Base-by-base conservation (phyloP, 2,329 filamentous ascomycete genomes). In the Exophiala lecanii-corni region DNA sequence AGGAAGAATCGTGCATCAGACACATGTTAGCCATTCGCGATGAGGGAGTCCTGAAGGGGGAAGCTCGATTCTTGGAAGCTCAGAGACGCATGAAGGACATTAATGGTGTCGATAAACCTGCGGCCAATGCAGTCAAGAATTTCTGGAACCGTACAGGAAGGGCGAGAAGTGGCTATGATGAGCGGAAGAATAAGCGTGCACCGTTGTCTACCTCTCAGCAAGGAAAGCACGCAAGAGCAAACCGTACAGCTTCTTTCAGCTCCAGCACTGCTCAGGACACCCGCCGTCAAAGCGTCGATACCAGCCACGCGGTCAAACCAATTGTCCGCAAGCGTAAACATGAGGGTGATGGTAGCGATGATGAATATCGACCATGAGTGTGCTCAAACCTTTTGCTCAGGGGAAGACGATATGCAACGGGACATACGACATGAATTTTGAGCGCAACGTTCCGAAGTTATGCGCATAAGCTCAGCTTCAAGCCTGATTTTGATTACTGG, bases 71-170 rank as follows among this genome's bases (percentile, higher is more conserved):
- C 16, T 19, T 17, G n/a, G 53, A 53, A 33, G 44, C 51, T 1
- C 31, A 39, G 7, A 37, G 41, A 7, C 50, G 53, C 13, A 45
- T 54, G 45, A 21, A 16, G 9, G n/a, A 16, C 1, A 18, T 45
- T 9, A 43, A 50, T 13, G 43, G 43, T 5, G 31, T 46, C 23
- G 12, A 20, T 3, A 42, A 43, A 26, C 34, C 16, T 13, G 42
- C 32, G 19, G 28, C 38, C 17, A 41, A 20, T 10, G 49, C 45
- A 3, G 40, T 55, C 41, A 55, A 55, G 48, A 55, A 55, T 23
- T 49, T 51, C 38, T 55, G 53, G 53, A 53, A 53, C 43, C 47
- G 53, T 6, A 30, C 38, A 26, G 50, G 50, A 12, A 45, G 53
- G 32, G 50, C 42, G 20, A 45, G 50, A 7, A 49, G 42, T 7